Evolutionary conservation across 2,329 filamentous ascomycete genomes (phyloP), one percentile per base, ranked within the genome.

Genomic region (Nectriaceae sp.): DNA sequence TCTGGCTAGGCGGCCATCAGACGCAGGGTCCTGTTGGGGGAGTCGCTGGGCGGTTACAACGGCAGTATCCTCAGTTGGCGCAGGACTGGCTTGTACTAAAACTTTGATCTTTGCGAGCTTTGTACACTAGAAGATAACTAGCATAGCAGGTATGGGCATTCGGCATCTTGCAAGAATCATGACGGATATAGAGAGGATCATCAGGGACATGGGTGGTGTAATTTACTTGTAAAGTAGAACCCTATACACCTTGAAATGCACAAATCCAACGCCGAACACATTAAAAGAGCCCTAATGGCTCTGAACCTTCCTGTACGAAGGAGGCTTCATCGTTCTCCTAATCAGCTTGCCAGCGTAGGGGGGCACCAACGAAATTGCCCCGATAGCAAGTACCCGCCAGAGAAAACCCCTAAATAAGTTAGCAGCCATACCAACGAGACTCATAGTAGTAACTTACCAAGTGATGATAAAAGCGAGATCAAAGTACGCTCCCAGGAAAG

Each of bases 301-400:
- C 70, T 88, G 87, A 40, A 99, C 92, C 75, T 99, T 99, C 63
- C 94, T 81, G 74, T 97, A 97, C 65, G 89, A 96, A 18, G 92
- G 92, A 53, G 94, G 94, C 72, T 88, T 92, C 77, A 96, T 86
- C 52, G 85, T 90, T 64, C 90, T 80, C 62, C 88, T 80, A 56
- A 97, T 88, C 52, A 95, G 70, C 75, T 97, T 97, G 18, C 82
- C 90, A 43, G 84, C 87, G 73, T 93, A 97, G 2, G 93, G 89
- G 16, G 94, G 94, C 40, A 96, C 80, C 47, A 97, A 71, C 36
- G 89, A 89, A 38, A 96, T 84, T 6, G 88, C 86, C 35, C 80
- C 81, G 45, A 97, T 91, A 29, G 89, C 90, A 5, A 80, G 74
- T 26, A 96, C 88, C 45, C 91, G 85, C 94, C 94, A 99, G 53